Conservation (phyloP, 1,284 basidiomycete genomes). For the Gymnopus androsaceus region DNA sequence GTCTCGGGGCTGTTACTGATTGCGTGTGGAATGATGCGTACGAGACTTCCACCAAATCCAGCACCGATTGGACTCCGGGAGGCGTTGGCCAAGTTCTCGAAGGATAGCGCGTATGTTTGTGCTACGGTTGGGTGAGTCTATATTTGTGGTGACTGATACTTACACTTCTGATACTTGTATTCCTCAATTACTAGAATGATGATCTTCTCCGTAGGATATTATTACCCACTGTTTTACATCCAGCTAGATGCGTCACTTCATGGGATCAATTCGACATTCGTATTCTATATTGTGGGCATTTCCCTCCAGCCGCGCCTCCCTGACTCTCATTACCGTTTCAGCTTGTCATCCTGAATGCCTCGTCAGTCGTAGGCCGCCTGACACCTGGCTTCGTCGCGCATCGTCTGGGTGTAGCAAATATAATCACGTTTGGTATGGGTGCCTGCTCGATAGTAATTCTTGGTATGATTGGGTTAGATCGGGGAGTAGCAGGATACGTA, state of each 20-base stretch:
- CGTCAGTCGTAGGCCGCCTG: conserved; percentile 30
- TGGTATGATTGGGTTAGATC: conserved; percentile 28
- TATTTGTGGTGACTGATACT: neutral
- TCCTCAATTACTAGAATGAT: conserved; percentile 21
- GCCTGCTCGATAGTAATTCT: conserved; percentile 25
- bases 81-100: conserved; percentile 14
- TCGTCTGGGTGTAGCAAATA: conserved; percentile 26
- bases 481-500: conserved; percentile 9
- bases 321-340: conserved; percentile 12
- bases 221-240: conserved; percentile 32
- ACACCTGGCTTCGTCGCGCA: conserved; percentile 29
- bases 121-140: conserved; percentile 20
- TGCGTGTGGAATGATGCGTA: conserved; percentile 28
- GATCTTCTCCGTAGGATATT: conserved; percentile 25
- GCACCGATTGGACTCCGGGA: conserved; percentile 13
- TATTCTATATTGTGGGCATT: conserved; percentile 32
- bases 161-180: no score
- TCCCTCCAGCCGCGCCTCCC: no score
- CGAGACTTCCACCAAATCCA: conserved; percentile 17
- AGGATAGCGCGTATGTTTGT: conserved; percentile 18
- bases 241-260: conserved; percentile 31
- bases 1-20: conserved; percentile 28
- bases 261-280: conserved; percentile 24
- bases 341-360: conserved; percentile 34
- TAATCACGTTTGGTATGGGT: conserved; percentile 21